Evolutionary conservation across 2,329 filamentous ascomycete genomes (phyloP).

Genomic region (Clonostachys rhizophaga): DNA sequence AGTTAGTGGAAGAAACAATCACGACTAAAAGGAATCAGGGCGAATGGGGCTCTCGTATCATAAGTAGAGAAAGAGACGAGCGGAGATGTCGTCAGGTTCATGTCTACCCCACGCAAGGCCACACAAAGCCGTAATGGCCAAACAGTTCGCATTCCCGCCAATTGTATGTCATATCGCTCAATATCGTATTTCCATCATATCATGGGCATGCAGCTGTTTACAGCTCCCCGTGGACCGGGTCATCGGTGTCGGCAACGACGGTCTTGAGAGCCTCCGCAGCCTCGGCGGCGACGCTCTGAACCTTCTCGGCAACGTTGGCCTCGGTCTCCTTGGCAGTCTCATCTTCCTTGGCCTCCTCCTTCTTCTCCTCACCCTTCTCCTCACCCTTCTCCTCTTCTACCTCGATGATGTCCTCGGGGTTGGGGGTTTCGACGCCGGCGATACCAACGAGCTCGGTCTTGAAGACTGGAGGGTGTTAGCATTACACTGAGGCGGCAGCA

Average conservation of each 20-base stretch:
- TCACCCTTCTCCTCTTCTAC: slow-evolving; percentile 9
- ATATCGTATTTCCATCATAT: too few species aligned
- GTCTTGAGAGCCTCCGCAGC: slow-evolving; percentile 49
- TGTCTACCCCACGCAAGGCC: too few species aligned
- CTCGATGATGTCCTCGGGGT: slow-evolving; percentile 15
- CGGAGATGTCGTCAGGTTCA: too few species aligned
- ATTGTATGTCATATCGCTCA: too few species aligned
- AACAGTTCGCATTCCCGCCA: too few species aligned
- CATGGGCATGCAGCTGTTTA: slow-evolving; percentile 13
- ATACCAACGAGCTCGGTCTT: slow-evolving; percentile 89
- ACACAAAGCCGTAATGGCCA: too few species aligned
- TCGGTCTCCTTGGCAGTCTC: slow-evolving; percentile 16
- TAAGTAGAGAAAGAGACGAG: too few species aligned
- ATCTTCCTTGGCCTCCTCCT: slow-evolving; percentile 7
- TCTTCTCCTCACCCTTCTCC: slow-evolving; percentile 5
- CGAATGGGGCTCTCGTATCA: too few species aligned
- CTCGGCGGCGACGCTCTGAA: slow-evolving; percentile 38
- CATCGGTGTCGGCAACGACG: slow-evolving; percentile 48
- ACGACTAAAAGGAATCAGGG: too few species aligned
- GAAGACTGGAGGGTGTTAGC: slow-evolving; percentile 55
- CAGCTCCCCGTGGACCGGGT: slow-evolving; percentile 58
- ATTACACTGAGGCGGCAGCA: not conserved
- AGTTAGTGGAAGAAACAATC: too few species aligned
- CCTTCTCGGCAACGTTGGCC: slow-evolving; percentile 29
- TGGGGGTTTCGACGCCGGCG: slow-evolving; percentile 54